phyloP scores from a whole-genome alignment of 164 flowering plant species.

The Magnolia sinica region DNA sequence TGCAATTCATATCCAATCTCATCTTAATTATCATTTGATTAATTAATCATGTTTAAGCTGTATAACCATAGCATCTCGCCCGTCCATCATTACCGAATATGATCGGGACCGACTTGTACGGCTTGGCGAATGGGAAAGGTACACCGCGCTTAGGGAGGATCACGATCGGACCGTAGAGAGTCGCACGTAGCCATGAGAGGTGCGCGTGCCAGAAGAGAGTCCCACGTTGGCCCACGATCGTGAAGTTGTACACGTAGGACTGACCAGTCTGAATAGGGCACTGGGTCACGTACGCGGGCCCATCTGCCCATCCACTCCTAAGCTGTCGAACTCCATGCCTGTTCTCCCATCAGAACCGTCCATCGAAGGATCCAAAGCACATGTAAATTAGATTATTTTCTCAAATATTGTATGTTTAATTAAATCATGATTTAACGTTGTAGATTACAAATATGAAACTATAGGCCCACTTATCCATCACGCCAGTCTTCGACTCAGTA shows the following conservation, averaged over 20 bases:
- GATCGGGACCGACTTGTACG: conserved; percentile 51
- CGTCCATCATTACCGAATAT: conserved; percentile 34
- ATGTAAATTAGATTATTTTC: neutral
- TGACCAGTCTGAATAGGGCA: conserved; percentile 59
- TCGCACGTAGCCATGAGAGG: conserved; percentile 48
- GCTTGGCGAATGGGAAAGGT: conserved; percentile 49
- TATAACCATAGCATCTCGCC: neutral
- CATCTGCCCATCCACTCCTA: conserved; percentile 51
- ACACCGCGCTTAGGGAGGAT: conserved; percentile 41
- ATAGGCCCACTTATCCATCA: neutral
- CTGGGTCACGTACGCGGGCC: conserved; percentile 54
- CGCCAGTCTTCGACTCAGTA: no score
- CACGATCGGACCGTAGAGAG: conserved; percentile 51
- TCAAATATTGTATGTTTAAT: neutral
- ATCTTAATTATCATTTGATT: neutral
- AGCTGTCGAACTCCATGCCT: conserved; percentile 70
- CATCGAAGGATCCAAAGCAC: neutral
- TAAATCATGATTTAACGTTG: neutral
- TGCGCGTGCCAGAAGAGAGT: conserved; percentile 63
- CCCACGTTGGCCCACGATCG: conserved; percentile 54
- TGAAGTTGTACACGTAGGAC: conserved; percentile 47
- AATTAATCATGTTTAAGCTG: neutral
- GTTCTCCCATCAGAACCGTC: neutral
- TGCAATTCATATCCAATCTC: conserved; percentile 14
- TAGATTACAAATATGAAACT: neutral